Conservation (phyloP, 1,284 basidiomycete genomes). For the Austroboletus olivaceoglutinosus region DNA sequence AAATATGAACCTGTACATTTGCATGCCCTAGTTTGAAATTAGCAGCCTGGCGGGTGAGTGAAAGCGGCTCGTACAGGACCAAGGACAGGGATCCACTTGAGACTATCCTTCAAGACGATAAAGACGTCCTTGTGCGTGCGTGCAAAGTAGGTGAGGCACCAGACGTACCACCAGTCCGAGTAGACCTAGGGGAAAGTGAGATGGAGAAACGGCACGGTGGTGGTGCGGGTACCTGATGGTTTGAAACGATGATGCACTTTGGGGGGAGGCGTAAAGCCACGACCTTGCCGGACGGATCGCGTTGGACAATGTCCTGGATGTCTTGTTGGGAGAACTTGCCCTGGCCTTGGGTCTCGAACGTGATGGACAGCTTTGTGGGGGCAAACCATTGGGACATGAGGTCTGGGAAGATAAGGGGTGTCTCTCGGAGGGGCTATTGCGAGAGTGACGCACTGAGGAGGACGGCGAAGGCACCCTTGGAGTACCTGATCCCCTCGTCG, state of each 20-base stretch:
- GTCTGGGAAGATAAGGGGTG: conserved; percentile 43
- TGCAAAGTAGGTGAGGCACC: conserved; percentile 82
- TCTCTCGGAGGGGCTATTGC: conserved; percentile 1
- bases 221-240: conserved; percentile 65
- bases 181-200: conserved; percentile 59
- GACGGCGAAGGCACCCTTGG: conserved; percentile 79
- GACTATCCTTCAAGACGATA: conserved; percentile 87
- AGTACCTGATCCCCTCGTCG: conserved; percentile 68
- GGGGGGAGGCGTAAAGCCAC: conserved; percentile 68
- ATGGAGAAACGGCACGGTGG: background rate
- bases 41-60: conserved; percentile 2
- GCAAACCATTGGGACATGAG: conserved; percentile 80
- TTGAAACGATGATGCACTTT: conserved; percentile 76
- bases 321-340: conserved; percentile 61
- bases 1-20: conserved; percentile 90
- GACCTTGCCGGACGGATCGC: conserved; percentile 56
- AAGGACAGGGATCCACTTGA: conserved; percentile 84
- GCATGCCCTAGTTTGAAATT: conserved; percentile 66
- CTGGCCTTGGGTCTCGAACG: conserved; percentile 67
- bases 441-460: conserved; percentile 58
- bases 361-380: conserved; percentile 73
- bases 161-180: conserved; percentile 90
- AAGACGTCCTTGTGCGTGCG: conserved; percentile 72
- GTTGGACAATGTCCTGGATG: conserved; percentile 53
- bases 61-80: conserved; percentile 68